Conservation (phyloP, 1,284 basidiomycete genomes). For the Boletus semigastroideus region DNA sequence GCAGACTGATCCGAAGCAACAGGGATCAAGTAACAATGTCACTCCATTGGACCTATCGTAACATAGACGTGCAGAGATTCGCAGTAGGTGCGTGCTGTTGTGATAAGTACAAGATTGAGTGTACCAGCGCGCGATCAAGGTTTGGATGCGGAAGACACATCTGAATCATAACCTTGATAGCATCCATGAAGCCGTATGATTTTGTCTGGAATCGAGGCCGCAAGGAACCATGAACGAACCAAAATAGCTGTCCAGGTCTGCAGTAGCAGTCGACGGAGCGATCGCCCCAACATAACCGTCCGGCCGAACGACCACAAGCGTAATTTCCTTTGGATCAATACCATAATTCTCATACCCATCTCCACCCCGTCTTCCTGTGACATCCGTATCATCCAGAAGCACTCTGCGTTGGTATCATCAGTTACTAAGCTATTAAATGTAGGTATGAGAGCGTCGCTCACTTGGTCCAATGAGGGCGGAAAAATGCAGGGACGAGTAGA, state of each 20-base stretch:
- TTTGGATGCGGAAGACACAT: no score
- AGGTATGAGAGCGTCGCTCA: conserved; percentile 23
- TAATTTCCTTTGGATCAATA: conserved; percentile 41
- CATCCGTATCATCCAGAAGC: background rate
- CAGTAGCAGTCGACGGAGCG: conserved; percentile 35
- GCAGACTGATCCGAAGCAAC: no score
- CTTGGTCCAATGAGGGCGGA: conserved; percentile 69
- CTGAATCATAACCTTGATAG: no score
- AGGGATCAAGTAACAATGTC: no score
- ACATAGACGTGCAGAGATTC: no score
- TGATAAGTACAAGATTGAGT: no score
- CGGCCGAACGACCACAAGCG: conserved; percentile 54
- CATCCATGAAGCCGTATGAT: no score
- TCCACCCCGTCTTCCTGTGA: conserved; percentile 21
- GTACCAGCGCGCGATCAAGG: no score
- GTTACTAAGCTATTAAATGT: background rate
- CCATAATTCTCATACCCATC: conserved; percentile 49
- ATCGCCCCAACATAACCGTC: conserved; percentile 59
- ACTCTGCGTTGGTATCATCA: background rate
- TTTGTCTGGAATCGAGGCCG: no score
- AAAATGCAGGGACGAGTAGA: conserved; percentile 46
- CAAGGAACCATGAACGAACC: background rate
- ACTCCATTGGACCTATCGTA: no score
- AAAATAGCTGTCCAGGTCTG: conserved; percentile 5
- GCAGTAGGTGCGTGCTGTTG: no score